Base-by-base conservation (phyloP, 2,329 filamentous ascomycete species). In the Aspergillus brunneoviolaceus region DNA sequence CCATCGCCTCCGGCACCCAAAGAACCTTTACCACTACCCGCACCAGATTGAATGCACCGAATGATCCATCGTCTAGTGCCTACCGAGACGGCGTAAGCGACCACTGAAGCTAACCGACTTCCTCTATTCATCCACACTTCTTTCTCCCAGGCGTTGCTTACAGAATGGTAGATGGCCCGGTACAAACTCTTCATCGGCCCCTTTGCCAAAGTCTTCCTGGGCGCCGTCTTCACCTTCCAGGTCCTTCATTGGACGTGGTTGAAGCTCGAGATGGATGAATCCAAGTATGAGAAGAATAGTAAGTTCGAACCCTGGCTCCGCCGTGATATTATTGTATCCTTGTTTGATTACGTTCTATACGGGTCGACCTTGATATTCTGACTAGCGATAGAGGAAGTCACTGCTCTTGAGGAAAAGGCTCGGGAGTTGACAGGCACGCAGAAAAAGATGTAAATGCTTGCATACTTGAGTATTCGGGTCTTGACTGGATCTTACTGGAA, bases 211-310 rank as follows among this genome's bases (percentile, higher is more conserved):
- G 77, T 80, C 60, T 80, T 82, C 57, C 73, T 81, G 3, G 76
- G 79, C 7, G 78, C 79, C 4, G 75, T 82, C 39, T 76, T 82
- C 65, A 79, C 76, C 16, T 82, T 81, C 65, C 80, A 82, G 63
- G 71, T 80, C 48, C 70, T 79, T 21, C 80, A 82, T 63, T 80
- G 77, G 77, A 67, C 70, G 31, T 82, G 80, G 80, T 57, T 79
- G 67, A 80, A 78, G 60, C 66, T 82, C 12, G 79, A 82, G 67
- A 79, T 75, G 56, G 77, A 80, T 59, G 79, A 80, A 61, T 69
- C 70, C 6, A 80, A 77, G 63, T 67, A 74, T 19, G 63, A 73
- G 27, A 81, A 77, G 67, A 77, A 77, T 58, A 67, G 76, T 78
- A 67, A 23, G 69, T 71, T 27, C 39, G n/a, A 7, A 45, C 16